Percentiles rank a stretch among this genome's conserved stretches.
Evolutionary conservation across 257 asterid species (phyloP).

Genomic region (Rhazya stricta): DNA sequence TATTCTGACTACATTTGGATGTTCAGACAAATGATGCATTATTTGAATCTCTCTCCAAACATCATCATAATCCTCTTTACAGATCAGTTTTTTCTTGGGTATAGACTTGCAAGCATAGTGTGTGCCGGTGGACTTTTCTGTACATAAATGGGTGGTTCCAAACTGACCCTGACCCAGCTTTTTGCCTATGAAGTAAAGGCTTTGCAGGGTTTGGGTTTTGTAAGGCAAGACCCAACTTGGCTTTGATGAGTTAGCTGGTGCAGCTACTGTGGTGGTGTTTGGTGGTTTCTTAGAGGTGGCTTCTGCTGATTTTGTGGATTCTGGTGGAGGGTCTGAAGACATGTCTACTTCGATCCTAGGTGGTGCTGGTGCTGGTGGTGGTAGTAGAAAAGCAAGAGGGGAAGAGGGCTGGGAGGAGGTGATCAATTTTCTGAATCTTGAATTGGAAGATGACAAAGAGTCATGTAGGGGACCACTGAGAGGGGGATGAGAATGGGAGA

Average conservation of each 20-base stretch:
- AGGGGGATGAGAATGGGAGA: not conserved
- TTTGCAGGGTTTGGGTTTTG: conserved; percentile 23
- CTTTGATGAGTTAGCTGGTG: not conserved
- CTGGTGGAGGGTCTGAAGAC: conserved; percentile 24
- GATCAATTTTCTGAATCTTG: conserved; percentile 9
- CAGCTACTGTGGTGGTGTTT: not conserved
- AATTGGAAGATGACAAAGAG: conserved; percentile 8
- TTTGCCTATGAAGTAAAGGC: conserved; percentile 29
- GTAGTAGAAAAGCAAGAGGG: not conserved
- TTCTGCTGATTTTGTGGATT: conserved; percentile 15
- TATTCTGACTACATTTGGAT: conserved; percentile 70
- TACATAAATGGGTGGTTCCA: conserved; percentile 30
- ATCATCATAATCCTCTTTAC: conserved; percentile 33
- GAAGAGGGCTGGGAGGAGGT: not conserved
- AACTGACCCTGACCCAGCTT: conserved; percentile 36
- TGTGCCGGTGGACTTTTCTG: conserved; percentile 25
- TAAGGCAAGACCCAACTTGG: conserved; percentile 34
- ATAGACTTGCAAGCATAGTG: conserved; percentile 36
- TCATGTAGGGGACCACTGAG: not conserved
- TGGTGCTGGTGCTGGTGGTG: not conserved
- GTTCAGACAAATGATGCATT: conserved; percentile 41
- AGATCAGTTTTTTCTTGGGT: conserved; percentile 36
- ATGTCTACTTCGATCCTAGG: not conserved
- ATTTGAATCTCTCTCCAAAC: conserved; percentile 41
- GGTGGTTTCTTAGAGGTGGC: conserved; percentile 15